Evolutionary conservation across 768 basidiomycete genomes (phyloP).

Genomic region (Filobasidium floriforme): DNA sequence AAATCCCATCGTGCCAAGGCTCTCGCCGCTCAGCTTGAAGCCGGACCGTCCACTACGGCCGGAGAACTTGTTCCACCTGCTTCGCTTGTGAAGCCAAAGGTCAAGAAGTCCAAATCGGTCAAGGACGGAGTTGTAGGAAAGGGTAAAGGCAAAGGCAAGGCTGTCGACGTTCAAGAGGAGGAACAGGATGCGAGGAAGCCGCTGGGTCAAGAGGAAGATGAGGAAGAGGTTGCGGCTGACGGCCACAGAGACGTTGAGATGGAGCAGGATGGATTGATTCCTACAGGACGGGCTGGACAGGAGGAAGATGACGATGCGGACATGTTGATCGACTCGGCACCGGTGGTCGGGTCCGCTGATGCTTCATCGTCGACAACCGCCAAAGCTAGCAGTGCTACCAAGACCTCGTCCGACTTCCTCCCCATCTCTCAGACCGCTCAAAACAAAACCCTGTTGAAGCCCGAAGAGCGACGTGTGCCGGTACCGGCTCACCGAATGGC

Average conservation of each 20-base stretch:
- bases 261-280: conserved; percentile 13
- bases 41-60: conserved; percentile 37
- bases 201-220: conserved; percentile 15
- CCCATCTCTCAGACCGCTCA: conserved; percentile 20
- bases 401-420: conserved; percentile 12
- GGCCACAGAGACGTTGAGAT: conserved; percentile 12
- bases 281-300: conserved; percentile 1
- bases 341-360: conserved; percentile 38
- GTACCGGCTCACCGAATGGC: conserved; percentile 98
- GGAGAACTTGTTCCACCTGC: conserved; percentile 23
- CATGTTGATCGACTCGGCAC: conserved; percentile 54
- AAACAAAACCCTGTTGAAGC: conserved; percentile 51
- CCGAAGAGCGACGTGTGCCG: conserved; percentile 77
- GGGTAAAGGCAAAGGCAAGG: conserved; percentile 13
- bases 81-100: conserved; percentile 23
- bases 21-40: conserved; percentile 41
- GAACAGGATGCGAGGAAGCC: conserved; percentile 19
- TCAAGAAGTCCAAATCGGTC: conserved; percentile 22
- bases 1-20: conserved; percentile 45
- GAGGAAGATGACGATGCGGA: conserved; percentile 44
- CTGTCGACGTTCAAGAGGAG: background rate
- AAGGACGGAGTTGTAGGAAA: conserved; percentile 14
- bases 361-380: conserved; percentile 35
- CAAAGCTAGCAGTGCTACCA: background rate
- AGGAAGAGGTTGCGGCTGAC: conserved; percentile 15